These are phyloP conservation scores for Malus sieversii DNA, from an alignment of 306 rosid genomes.

Conservation along the genomic window DNA sequence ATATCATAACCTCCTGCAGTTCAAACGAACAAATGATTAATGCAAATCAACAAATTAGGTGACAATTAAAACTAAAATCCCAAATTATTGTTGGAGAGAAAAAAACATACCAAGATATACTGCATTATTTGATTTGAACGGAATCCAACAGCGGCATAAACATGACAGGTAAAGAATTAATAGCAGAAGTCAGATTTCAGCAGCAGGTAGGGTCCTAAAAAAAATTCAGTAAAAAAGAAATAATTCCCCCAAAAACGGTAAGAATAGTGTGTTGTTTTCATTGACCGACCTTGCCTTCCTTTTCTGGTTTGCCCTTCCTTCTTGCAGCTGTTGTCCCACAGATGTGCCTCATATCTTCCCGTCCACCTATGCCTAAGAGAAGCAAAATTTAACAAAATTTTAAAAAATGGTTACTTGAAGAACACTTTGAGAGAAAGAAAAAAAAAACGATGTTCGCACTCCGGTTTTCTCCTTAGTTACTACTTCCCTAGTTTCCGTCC, in stretches of 20 bases:
- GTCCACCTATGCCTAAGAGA: conserved; percentile 89
- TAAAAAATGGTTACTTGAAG: not conserved
- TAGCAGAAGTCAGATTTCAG: conserved; percentile 27
- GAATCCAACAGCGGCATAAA: conserved; percentile 28
- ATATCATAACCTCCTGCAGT: conserved; percentile 89
- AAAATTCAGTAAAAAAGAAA: not conserved
- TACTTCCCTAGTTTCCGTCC: not conserved
- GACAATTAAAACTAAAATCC: not conserved
- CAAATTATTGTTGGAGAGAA: not conserved
- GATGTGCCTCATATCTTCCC: conserved; percentile 96
- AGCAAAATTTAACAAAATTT: not conserved
- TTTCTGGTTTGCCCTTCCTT: conserved; percentile 97
- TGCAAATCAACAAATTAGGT: not conserved
- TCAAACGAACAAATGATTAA: not conserved
- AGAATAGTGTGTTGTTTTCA: not conserved
- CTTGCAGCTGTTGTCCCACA: conserved; percentile 98
- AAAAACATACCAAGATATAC: conserved; percentile 75
- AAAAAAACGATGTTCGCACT: not conserved
- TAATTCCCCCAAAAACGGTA: conserved; percentile 7
- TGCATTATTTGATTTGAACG: conserved; percentile 36
- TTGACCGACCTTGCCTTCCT: conserved; percentile 88
- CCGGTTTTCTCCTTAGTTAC: not conserved
- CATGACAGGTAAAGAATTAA: conserved; percentile 32
- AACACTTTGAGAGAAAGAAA: not conserved
- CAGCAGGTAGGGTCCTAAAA: conserved; percentile 19